Evolutionary conservation across 2,329 filamentous ascomycete genomes (phyloP).

Genomic region (Xylariaceae sp.): DNA sequence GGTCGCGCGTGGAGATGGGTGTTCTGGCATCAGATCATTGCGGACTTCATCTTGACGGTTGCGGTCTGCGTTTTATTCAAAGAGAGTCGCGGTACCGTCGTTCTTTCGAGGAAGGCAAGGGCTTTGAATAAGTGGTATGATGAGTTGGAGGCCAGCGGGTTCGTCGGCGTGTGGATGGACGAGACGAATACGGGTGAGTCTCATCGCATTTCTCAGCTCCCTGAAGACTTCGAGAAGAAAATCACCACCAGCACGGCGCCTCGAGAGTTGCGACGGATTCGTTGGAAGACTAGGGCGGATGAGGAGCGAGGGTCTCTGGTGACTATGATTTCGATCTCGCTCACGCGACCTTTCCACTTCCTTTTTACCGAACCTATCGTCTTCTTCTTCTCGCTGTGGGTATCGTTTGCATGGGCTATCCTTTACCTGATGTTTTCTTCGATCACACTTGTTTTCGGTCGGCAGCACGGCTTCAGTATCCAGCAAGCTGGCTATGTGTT

Average conservation of each 20-base stretch:
- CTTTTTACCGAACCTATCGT: constrained; percentile 72
- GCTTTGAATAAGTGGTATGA: constrained; percentile 76
- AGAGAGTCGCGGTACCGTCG: constrained; percentile 75
- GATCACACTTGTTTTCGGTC: constrained; percentile 70
- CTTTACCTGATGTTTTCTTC: constrained; percentile 81
- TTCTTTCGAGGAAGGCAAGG: constrained; percentile 70
- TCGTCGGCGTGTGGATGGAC: constrained; percentile 43
- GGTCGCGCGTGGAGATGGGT: constrained; percentile 69
- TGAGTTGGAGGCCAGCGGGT: constrained; percentile 59
- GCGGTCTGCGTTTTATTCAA: constrained; percentile 66
- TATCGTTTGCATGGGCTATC: constrained; percentile 82
- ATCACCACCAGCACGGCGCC: not conserved
- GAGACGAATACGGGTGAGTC: not conserved
- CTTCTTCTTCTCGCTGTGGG: constrained; percentile 86
- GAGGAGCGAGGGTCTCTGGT: constrained; percentile 65
- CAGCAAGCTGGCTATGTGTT: constrained; percentile 69
- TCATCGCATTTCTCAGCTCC: not conserved
- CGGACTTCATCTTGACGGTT: constrained; percentile 57
- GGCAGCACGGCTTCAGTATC: constrained; percentile 61
- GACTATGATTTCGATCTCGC: constrained; percentile 67
- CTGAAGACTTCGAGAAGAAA: constrained; percentile 18
- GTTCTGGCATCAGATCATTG: constrained; percentile 79
- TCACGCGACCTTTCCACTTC: constrained; percentile 73
- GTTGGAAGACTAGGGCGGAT: constrained; percentile 76
- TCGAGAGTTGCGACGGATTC: constrained; percentile 48